These are phyloP conservation scores for Apophysomyces trapeziformis DNA, from an alignment of 371 early-diverging fungal genomes.

Conservation along the genomic window DNA sequence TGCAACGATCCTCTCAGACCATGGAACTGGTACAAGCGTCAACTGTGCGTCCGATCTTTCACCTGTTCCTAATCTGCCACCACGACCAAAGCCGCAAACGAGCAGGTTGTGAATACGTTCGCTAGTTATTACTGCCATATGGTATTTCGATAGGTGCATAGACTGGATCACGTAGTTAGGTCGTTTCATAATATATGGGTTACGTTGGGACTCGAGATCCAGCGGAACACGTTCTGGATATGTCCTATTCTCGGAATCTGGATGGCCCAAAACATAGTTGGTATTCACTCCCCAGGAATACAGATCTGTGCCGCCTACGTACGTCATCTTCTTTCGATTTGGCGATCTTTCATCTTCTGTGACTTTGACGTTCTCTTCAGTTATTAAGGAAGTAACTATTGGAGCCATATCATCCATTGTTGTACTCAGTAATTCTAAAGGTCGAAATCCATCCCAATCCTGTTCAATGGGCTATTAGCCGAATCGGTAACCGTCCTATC, in stretches of 20 bases:
- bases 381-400: not conserved
- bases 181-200: constrained; percentile 27
- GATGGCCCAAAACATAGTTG: constrained; percentile 71
- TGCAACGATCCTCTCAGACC: constrained; percentile 51
- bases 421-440: constrained; percentile 35
- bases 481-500: not conserved
- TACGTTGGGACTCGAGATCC: constrained; percentile 37
- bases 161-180: constrained; percentile 35
- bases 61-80: constrained; percentile 73
- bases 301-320: constrained; percentile 54
- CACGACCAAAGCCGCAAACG: constrained; percentile 75
- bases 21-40: constrained; percentile 52
- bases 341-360: constrained; percentile 7
- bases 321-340: constrained; percentile 1
- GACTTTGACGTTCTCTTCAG: not conserved
- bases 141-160: constrained; percentile 73
- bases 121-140: constrained; percentile 66
- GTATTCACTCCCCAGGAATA: constrained; percentile 83
- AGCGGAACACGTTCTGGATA: constrained; percentile 69
- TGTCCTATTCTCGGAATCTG: constrained; percentile 66
- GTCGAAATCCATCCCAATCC: constrained; percentile 39
- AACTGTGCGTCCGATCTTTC: constrained; percentile 59
- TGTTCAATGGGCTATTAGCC: not conserved
- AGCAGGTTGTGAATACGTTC: constrained; percentile 51
- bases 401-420: constrained; percentile 25